Percentiles rank a stretch among this genome's conserved stretches.
Evolutionary conservation across 2,329 filamentous ascomycete genomes (phyloP).

Genomic region (Penicillium digitatum): DNA sequence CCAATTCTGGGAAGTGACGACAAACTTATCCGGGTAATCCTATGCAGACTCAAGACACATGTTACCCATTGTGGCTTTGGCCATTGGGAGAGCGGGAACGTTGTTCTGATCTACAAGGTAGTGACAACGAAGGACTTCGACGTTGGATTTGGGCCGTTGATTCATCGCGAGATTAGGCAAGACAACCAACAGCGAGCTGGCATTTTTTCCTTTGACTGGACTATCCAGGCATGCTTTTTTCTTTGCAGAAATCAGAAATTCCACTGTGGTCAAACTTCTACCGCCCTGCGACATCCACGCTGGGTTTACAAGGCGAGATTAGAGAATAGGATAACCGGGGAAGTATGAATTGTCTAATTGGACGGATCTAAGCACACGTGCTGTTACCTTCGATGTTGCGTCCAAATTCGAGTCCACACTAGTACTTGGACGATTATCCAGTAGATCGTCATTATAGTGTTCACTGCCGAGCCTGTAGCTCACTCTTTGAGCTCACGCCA

Average conservation of each 20-base stretch:
- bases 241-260: background rate
- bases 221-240: background rate
- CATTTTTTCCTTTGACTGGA: background rate
- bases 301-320: background rate
- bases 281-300: background rate
- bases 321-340: background rate
- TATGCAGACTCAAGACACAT: background rate
- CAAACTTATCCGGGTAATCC: background rate
- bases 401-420: background rate
- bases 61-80: background rate
- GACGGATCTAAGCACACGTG: background rate
- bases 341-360: background rate
- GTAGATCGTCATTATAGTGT: background rate
- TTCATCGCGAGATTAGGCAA: background rate
- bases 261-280: background rate
- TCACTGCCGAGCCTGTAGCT: background rate
- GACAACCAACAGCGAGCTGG: background rate
- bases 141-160: background rate
- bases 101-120: background rate
- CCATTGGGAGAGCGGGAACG: background rate
- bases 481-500: slow-evolving; percentile 53
- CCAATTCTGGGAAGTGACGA: background rate
- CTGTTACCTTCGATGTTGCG: background rate
- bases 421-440: background rate
- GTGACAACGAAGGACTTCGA: background rate